Conservation (phyloP, 306 rosid genomes). For the Ormosia semicastrata region DNA sequence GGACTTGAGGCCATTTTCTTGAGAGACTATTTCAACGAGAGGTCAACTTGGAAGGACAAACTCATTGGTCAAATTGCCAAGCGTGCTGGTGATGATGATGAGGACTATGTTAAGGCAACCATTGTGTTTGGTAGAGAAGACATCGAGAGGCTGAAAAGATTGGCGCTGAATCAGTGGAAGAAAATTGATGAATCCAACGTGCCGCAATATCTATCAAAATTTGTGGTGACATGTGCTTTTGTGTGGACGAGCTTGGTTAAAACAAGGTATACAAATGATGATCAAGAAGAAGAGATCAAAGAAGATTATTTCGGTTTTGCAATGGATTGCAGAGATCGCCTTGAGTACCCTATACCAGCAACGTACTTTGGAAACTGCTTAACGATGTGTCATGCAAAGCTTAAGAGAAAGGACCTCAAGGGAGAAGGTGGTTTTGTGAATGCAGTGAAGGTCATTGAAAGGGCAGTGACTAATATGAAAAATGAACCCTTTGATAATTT, state of each 20-base stretch:
- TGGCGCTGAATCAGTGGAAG: not conserved
- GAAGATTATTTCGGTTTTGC: constrained; percentile 34
- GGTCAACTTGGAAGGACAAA: constrained; percentile 31
- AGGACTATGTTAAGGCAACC: constrained; percentile 20
- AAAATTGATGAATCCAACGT: not conserved
- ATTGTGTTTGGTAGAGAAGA: constrained; percentile 24
- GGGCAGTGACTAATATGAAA: constrained; percentile 14
- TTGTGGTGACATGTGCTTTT: constrained; percentile 36
- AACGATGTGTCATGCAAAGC: constrained; percentile 7
- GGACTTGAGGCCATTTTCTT: constrained; percentile 31
- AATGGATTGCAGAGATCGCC: constrained; percentile 37
- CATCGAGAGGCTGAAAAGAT: constrained; percentile 15
- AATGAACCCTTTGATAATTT: constrained; percentile 11
- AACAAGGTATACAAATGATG: constrained; percentile 16
- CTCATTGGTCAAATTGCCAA: not conserved
- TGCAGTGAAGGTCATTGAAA: constrained; percentile 26
- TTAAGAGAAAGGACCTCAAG: constrained; percentile 29
- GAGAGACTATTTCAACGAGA: constrained; percentile 27
- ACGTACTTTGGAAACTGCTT: constrained; percentile 46
- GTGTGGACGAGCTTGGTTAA: constrained; percentile 27
- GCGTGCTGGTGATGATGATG: not conserved
- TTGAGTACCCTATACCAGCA: constrained; percentile 16
- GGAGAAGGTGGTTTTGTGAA: constrained; percentile 36
- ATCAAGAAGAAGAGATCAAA: not conserved
- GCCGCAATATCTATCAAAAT: constrained; percentile 27